Evolutionary conservation across 306 rosid genomes (phyloP).

Genomic region (Rosa lucieae): DNA sequence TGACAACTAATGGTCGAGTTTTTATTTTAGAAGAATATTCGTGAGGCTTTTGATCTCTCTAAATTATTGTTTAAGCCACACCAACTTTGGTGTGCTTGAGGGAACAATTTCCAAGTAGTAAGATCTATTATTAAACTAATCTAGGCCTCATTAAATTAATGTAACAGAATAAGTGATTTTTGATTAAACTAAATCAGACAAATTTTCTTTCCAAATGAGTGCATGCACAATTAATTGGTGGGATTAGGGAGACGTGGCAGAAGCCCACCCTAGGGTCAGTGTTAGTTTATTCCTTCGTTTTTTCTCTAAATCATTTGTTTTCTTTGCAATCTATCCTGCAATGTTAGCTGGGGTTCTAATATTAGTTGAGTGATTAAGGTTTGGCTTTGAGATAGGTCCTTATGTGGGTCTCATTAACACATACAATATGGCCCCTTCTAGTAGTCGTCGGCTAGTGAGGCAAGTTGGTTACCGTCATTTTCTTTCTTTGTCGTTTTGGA

Average conservation of each 20-base stretch:
- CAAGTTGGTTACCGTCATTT: not conserved
- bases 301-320: not conserved
- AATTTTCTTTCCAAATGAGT: slow-evolving; percentile 11
- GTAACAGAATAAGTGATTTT: not conserved
- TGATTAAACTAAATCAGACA: slow-evolving; percentile 12
- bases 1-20: slow-evolving; percentile 16
- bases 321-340: not conserved
- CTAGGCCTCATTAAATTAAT: not conserved
- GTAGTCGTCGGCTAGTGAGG: no score
- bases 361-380: not conserved
- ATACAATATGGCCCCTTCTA: not conserved
- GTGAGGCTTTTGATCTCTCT: slow-evolving; percentile 24
- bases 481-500: no score
- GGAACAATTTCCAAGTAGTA: slow-evolving; percentile 36
- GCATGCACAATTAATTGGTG: slow-evolving; percentile 21
- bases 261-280: slow-evolving; percentile 28
- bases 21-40: slow-evolving; percentile 22
- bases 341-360: not conserved
- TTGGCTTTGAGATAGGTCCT: not conserved
- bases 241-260: slow-evolving; percentile 35
- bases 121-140: not conserved
- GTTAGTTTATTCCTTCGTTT: not conserved
- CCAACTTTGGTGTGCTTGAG: not conserved
- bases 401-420: not conserved
- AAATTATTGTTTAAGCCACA: slow-evolving; percentile 13